Conservation (phyloP, 1,139 yeast genomes). For the Meyerozyma elateridarum region DNA sequence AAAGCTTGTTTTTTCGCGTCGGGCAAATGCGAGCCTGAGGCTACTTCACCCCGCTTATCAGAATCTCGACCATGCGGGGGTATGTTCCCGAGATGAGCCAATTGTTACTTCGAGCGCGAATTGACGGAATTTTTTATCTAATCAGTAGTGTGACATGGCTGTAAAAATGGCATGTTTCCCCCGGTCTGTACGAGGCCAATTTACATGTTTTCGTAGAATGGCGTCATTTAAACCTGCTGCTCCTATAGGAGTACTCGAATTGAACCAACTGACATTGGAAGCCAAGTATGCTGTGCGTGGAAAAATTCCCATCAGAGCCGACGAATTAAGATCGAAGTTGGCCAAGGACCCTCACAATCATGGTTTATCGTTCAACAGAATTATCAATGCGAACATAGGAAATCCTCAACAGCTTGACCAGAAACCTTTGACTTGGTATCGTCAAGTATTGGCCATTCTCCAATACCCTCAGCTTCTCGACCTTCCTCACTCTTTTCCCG, state of each 20-base stretch:
- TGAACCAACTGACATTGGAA: slow-evolving; percentile 69
- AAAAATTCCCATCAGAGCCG: slow-evolving; percentile 87
- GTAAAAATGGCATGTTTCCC: no score
- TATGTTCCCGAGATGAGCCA: no score
- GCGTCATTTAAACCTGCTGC: slow-evolving; percentile 12
- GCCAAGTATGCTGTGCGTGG: slow-evolving; percentile 98
- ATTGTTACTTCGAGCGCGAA: no score
- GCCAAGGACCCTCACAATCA: slow-evolving; percentile 47
- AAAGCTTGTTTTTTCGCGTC: no score
- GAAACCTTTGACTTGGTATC: slow-evolving; percentile 88
- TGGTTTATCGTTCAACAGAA: slow-evolving; percentile 69
- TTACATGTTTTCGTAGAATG: slow-evolving; percentile 7
- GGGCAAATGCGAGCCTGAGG: no score
- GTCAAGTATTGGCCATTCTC: slow-evolving; percentile 80
- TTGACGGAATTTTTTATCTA: no score
- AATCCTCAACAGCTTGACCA: slow-evolving; percentile 97
- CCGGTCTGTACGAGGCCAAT: no score
- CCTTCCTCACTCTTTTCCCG: slow-evolving; percentile 42
- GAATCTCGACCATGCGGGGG: no score
- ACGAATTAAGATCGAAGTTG: slow-evolving; percentile 58
- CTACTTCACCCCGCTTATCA: no score
- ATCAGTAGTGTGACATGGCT: no score
- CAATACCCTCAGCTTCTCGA: slow-evolving; percentile 74
- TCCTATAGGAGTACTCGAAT: slow-evolving; percentile 35
- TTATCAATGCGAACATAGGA: slow-evolving; percentile 90